Percentiles rank a stretch among this genome's conserved stretches.
Evolutionary conservation across 805 yeast genomes (phyloP).

Genomic region (Wickerhamiella nectarea): DNA sequence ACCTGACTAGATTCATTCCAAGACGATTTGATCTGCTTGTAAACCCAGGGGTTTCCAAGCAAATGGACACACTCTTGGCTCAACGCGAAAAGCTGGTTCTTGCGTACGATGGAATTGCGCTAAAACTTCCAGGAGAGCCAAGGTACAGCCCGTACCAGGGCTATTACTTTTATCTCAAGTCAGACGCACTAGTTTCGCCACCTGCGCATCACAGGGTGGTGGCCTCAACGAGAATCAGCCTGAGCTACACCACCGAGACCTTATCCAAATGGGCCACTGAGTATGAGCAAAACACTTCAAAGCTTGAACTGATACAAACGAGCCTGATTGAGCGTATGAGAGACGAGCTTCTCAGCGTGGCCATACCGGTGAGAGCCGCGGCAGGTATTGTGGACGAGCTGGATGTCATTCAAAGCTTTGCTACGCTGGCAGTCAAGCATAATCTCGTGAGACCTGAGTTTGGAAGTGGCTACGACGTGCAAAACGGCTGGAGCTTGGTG

Average conservation of each 20-base stretch:
- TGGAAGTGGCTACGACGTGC: slow-evolving; percentile 36
- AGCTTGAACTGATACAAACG: slow-evolving; percentile 44
- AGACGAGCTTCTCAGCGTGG: slow-evolving; percentile 31
- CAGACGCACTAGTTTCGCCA: neutral
- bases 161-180: slow-evolving; percentile 2
- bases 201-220: neutral
- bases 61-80: neutral
- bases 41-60: neutral
- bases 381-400: slow-evolving; percentile 45
- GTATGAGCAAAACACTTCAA: slow-evolving; percentile 33
- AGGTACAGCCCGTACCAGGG: neutral
- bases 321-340: slow-evolving; percentile 38
- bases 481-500: slow-evolving; percentile 67
- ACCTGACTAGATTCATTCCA: neutral
- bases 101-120: neutral
- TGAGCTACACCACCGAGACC: slow-evolving; percentile 12
- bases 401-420: slow-evolving; percentile 64
- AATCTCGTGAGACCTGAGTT: slow-evolving; percentile 54
- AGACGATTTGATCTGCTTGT: neutral
- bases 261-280: slow-evolving; percentile 32
- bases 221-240: neutral
- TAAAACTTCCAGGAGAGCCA: neutral
- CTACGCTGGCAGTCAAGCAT: slow-evolving; percentile 54
- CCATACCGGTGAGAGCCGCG: slow-evolving; percentile 36
- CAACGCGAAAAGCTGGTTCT: neutral